Percentiles rank a stretch among this genome's conserved stretches.
phyloP scores from a whole-genome alignment of 2,329 filamentous ascomycete genomes.

The Apiospora aurea region DNA sequence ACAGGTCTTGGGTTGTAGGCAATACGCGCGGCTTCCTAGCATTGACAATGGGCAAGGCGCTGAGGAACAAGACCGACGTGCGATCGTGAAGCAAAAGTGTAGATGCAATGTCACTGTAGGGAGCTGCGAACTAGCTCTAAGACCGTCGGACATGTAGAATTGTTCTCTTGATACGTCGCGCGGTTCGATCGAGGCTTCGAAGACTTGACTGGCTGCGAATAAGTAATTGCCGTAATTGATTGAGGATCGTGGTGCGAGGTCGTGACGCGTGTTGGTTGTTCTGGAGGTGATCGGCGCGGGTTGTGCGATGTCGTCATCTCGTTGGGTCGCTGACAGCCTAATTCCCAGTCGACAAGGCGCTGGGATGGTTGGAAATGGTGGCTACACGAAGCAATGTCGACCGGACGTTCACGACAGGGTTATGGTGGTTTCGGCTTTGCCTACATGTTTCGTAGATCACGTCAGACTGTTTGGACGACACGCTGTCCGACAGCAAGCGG shows the following conservation, averaged over 20 bases:
- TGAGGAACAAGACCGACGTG: not conserved
- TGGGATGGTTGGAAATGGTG: not conserved
- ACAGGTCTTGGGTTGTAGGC: not conserved
- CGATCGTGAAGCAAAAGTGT: not conserved
- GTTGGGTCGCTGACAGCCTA: not conserved
- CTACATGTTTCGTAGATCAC: not conserved
- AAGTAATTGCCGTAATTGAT: not conserved
- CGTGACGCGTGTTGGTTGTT: no score
- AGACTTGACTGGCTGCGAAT: not conserved
- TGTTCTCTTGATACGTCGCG: not conserved
- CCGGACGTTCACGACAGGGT: not conserved
- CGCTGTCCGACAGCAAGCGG: not conserved
- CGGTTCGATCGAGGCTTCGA: not conserved
- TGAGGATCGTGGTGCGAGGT: not conserved
- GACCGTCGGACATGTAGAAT: not conserved
- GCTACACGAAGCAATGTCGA: not conserved
- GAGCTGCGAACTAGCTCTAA: not conserved
- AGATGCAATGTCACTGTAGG: not conserved
- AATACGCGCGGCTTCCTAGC: not conserved
- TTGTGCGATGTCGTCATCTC: not conserved
- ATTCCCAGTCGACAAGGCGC: not conserved
- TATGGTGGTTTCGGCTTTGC: not conserved
- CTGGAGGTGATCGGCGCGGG: not conserved
- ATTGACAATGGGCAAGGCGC: not conserved
- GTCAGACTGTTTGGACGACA: not conserved